These are phyloP conservation scores for Hyaloscypha finlandica DNA, from an alignment of 495 filamentous ascomycete genomes.

Conservation along the genomic window DNA sequence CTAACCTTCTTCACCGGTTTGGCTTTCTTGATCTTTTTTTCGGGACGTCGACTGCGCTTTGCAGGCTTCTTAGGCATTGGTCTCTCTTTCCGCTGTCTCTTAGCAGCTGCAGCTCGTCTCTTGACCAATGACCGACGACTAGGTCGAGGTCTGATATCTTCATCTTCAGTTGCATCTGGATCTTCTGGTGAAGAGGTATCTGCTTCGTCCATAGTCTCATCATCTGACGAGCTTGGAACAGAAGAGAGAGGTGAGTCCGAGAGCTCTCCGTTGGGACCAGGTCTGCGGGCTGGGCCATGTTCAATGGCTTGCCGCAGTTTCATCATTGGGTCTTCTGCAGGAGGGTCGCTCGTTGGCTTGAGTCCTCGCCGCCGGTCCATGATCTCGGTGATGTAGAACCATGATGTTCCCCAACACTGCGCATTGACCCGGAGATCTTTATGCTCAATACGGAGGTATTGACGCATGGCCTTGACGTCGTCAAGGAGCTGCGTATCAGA, in stretches of 20 bases:
- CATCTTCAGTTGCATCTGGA: neutral
- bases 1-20: neutral
- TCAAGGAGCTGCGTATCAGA: constrained; percentile 39
- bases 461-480: constrained; percentile 44
- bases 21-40: neutral
- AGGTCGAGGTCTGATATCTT: neutral
- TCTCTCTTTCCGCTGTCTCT: neutral
- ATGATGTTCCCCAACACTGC: constrained; percentile 40
- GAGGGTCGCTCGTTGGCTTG: neutral
- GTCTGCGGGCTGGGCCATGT: neutral
- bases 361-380: constrained; percentile 15
- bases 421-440: constrained; percentile 45
- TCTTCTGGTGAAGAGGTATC: neutral
- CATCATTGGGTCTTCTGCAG: neutral
- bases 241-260: constrained; percentile 6
- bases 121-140: neutral
- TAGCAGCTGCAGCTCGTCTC: neutral
- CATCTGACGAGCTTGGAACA: constrained; percentile 10
- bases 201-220: neutral
- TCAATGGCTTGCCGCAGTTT: neutral
- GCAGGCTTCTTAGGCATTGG: neutral
- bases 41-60: neutral
- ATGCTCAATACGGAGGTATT: constrained; percentile 36
- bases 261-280: constrained; percentile 1
- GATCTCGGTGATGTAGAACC: constrained; percentile 40